Conservation (phyloP, 495 filamentous ascomycete species). For the Talaromyces trachyspermus region DNA sequence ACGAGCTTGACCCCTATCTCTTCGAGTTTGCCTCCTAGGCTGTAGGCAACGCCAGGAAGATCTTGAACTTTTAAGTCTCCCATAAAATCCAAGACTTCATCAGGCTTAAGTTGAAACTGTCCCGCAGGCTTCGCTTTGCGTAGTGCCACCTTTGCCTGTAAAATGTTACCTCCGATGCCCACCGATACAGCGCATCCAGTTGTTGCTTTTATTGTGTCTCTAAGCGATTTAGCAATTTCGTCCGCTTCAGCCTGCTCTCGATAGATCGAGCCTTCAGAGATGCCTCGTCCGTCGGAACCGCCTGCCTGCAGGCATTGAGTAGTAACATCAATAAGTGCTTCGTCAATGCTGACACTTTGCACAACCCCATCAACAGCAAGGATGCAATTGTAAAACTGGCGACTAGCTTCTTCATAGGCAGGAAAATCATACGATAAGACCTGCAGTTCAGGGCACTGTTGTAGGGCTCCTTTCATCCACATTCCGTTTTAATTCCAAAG, state of each 20-base stretch:
- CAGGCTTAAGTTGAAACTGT: conserved; percentile 76
- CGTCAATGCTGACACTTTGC: conserved; percentile 95
- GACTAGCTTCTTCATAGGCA: conserved; percentile 87
- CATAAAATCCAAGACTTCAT: conserved; percentile 70
- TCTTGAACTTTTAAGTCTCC: conserved; percentile 66
- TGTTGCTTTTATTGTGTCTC: conserved; percentile 58
- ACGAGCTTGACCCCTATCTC: conserved; percentile 79
- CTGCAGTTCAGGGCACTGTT: conserved; percentile 77
- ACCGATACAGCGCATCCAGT: conserved; percentile 86
- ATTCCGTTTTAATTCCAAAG: conserved; percentile 92
- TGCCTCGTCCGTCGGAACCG: conserved; percentile 59
- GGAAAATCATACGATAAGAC: conserved; percentile 89
- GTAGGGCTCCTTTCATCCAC: conserved; percentile 92
- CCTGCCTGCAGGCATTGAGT: conserved; percentile 55
- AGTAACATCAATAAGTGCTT: conserved; percentile 78
- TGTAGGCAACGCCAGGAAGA: conserved; percentile 83
- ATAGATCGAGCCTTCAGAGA: conserved; percentile 66
- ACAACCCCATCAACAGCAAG: conserved; percentile 72
- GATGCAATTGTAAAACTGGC: conserved; percentile 77
- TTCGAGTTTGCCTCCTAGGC: conserved; percentile 74
- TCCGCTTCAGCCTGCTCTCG: conserved; percentile 77
- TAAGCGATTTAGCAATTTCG: conserved; percentile 58
- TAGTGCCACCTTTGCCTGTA: conserved; percentile 84
- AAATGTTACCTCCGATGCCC: conserved; percentile 87
- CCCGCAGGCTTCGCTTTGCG: conserved; percentile 93